Conservation (phyloP, 345 rosid species). For the Hibiscus tridactylites region DNA sequence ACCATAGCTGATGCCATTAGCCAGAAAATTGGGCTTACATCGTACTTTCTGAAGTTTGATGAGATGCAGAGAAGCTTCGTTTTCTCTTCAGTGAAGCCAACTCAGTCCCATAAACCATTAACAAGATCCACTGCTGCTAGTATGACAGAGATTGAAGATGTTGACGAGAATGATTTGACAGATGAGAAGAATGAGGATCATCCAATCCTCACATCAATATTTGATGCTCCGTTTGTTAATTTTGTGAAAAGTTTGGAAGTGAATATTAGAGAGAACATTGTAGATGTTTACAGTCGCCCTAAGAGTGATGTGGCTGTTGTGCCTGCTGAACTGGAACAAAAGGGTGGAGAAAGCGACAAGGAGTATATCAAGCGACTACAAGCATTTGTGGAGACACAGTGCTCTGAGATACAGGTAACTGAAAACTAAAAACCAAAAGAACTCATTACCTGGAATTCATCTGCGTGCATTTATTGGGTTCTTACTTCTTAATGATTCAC, state of each 20-base stretch:
- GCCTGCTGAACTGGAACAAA: constrained; percentile 65
- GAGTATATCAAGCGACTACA: constrained; percentile 53
- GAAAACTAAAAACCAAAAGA: not conserved
- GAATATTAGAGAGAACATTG: constrained; percentile 42
- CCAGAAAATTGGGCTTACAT: constrained; percentile 83
- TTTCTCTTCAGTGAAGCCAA: constrained; percentile 52
- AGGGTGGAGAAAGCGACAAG: constrained; percentile 49
- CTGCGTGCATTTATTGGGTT: not conserved
- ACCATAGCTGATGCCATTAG: constrained; percentile 73
- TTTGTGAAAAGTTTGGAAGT: constrained; percentile 44
- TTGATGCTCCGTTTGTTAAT: constrained; percentile 40
- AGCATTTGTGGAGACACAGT: constrained; percentile 56
- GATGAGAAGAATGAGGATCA: constrained; percentile 56
- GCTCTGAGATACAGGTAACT: constrained; percentile 66
- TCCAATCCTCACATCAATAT: constrained; percentile 53
- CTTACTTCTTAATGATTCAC: not conserved
- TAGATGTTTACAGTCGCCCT: constrained; percentile 55
- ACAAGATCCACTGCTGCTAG: constrained; percentile 77
- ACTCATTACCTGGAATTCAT: not conserved
- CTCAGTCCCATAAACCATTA: constrained; percentile 45
- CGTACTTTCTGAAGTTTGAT: constrained; percentile 71
- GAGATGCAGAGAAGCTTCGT: constrained; percentile 77
- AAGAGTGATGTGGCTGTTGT: constrained; percentile 61
- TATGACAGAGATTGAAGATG: constrained; percentile 76
- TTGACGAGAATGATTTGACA: constrained; percentile 34